Conservation (phyloP, 495 filamentous ascomycete genomes). For the Penicillium canescens region DNA sequence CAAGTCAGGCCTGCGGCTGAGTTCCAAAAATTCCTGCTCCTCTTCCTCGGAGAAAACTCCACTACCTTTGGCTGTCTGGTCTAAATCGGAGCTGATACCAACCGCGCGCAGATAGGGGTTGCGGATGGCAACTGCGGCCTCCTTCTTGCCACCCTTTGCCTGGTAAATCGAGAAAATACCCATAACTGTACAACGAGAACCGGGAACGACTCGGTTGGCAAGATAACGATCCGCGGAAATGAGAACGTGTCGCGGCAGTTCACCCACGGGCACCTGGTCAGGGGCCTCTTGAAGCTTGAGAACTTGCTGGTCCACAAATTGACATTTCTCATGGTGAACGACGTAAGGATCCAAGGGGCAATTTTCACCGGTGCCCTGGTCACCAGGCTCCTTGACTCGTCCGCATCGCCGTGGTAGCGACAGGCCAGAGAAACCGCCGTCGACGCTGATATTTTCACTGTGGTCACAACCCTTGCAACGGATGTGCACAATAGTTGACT, state of each 20-base stretch:
- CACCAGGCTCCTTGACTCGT: constrained; percentile 55
- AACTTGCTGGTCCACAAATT: constrained; percentile 97
- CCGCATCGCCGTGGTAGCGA: constrained; percentile 79
- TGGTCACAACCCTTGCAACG: constrained; percentile 88
- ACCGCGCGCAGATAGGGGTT: constrained; percentile 96
- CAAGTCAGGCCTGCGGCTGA: constrained; percentile 87
- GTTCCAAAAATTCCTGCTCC: constrained; percentile 94
- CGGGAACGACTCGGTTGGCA: constrained; percentile 93
- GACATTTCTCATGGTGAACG: constrained; percentile 88
- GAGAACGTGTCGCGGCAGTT: constrained; percentile 91
- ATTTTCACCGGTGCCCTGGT: constrained; percentile 56
- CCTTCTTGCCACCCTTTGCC: constrained; percentile 80
- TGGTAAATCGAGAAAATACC: constrained; percentile 98
- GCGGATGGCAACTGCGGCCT: constrained; percentile 87
- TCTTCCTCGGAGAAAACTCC: constrained; percentile 90
- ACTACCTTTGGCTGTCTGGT: constrained; percentile 85
- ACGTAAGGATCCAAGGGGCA: constrained; percentile 97
- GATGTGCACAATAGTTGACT: constrained; percentile 82
- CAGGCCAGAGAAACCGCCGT: constrained; percentile 83
- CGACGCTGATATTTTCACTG: constrained; percentile 67
- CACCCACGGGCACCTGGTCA: constrained; percentile 96
- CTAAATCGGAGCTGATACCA: constrained; percentile 86
- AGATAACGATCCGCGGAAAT: constrained; percentile 95
- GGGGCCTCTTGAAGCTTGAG: constrained; percentile 98
- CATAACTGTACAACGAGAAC: constrained; percentile 91